phyloP scores from a whole-genome alignment of 2,329 filamentous ascomycete species.

The Lasiodiplodia gonubiensis region DNA sequence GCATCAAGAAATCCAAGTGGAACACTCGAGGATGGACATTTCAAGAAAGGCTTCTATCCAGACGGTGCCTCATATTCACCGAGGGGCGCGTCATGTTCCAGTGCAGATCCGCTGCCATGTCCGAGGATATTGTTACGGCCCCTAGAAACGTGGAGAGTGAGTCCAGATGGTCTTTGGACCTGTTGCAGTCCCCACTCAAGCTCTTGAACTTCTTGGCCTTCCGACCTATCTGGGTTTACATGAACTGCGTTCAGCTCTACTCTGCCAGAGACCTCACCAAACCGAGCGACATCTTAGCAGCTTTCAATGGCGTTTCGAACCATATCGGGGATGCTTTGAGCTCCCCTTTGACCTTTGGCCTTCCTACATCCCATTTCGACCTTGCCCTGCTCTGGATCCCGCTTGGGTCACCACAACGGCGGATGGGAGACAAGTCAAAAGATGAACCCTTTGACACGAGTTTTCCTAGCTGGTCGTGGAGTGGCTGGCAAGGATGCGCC shows the following conservation, averaged over 20 bases:
- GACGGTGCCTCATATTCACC: constrained; percentile 46
- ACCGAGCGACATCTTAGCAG: constrained; percentile 41
- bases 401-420: not conserved
- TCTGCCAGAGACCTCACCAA: constrained; percentile 37
- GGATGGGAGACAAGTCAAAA: not conserved
- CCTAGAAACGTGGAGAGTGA: constrained; percentile 9
- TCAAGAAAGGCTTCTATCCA: constrained; percentile 47
- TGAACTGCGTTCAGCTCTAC: constrained; percentile 40
- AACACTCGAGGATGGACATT: constrained; percentile 49
- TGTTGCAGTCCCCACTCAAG: constrained; percentile 38
- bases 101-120: constrained; percentile 35
- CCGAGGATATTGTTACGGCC: constrained; percentile 41
- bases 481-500: constrained; percentile 37
- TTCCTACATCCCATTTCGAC: constrained; percentile 35
- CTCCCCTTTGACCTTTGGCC: constrained; percentile 39
- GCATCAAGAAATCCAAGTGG: constrained; percentile 39
- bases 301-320: constrained; percentile 43
- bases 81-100: constrained; percentile 42
- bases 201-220: constrained; percentile 36
- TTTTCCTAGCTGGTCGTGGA: constrained; percentile 48
- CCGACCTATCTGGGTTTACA: constrained; percentile 41
- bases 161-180: constrained; percentile 41
- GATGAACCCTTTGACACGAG: constrained; percentile 14
- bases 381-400: constrained; percentile 43
- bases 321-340: constrained; percentile 35